A percentile compares a stretch with the other conserved stretches of the same genome.
Conservation (phyloP, 2,329 filamentous ascomycete genomes). For the Nemania diffusa region DNA sequence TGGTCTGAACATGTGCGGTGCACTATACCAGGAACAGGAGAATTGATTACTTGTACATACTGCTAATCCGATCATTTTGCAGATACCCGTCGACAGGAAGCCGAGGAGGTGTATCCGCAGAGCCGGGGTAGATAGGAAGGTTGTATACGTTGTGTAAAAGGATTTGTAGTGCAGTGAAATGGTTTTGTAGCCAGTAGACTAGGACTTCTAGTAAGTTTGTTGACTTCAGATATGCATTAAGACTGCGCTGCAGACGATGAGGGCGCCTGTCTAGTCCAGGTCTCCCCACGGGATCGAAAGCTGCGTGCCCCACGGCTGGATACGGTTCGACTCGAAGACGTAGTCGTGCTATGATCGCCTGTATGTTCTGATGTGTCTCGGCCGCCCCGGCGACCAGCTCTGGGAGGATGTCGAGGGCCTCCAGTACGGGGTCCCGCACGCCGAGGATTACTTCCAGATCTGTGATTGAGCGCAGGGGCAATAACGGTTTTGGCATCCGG, state of each 20-base stretch:
- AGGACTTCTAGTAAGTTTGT: conserved; percentile 3
- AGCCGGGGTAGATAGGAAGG: conserved; percentile 5
- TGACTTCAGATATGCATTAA: conserved; percentile 24
- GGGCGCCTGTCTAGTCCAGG: conserved; percentile 40
- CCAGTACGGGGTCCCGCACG: conserved; percentile 33
- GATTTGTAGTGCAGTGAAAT: conserved; percentile 18
- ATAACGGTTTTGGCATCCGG: conserved; percentile 51
- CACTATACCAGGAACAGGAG: conserved; percentile 31
- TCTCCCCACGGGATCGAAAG: conserved; percentile 41
- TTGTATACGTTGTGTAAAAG: conserved; percentile 21
- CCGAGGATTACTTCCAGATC: conserved; percentile 40
- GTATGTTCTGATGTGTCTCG: conserved; percentile 31
- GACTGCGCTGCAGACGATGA: conserved; percentile 30
- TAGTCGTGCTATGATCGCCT: conserved; percentile 26
- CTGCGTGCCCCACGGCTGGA: conserved; percentile 38
- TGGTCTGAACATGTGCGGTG: conserved; percentile 20
- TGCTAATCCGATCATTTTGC: conserved; percentile 27
- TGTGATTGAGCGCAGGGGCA: conserved; percentile 36
- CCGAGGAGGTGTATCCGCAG: conserved; percentile 11
- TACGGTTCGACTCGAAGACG: conserved; percentile 32
- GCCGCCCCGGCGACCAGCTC: conserved; percentile 38
- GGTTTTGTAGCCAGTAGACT: background rate
- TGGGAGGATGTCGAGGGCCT: conserved; percentile 31
- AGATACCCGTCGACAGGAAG: conserved; percentile 26
- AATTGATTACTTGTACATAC: conserved; percentile 39